Evolutionary conservation across 176 grass and related monocot genomes (phyloP), one percentile per base, ranked within the genome.

Genomic region (Oryza rufipogon): DNA sequence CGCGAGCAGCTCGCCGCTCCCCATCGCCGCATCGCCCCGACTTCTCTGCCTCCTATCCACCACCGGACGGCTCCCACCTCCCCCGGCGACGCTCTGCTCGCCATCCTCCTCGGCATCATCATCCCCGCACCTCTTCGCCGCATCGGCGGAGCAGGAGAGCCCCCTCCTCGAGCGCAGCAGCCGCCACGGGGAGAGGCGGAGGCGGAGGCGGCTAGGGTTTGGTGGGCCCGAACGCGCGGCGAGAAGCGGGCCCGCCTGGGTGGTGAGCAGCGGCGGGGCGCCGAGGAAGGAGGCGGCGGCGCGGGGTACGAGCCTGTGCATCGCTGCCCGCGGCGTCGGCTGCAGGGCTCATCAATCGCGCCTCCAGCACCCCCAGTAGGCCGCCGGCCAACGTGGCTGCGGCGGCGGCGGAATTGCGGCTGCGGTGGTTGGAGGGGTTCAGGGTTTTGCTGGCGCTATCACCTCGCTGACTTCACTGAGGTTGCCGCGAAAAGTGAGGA

Each of bases 1-100:
- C 25, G 86, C 74, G 10, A 97, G 85, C 46, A 97, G 83, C 86
- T 92, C 95, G 47, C 93, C 66, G n/a, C 86, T 94, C 58, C 76
- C 80, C 15, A 13, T 33, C 41, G 78, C 79, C 23, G 74, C 85
- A 51, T 89, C 86, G 63, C 22, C 76, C 49, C 90, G 87, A 32
- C 70, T 63, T 76, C 94, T 92, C 63, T 75, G 81, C 86, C 81
- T 89, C 75, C 83, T 92, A 32, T 93, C 87, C 41, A 60, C 71
- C 71, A 33, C 77, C 61, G 44, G 15, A 58, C 76, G 69, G 5
- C 15, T 75, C 64, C 49, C 71, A 17, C 20, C 84, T 75, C 76
- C 68, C 51, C 30, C 76, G 14, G 81, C n/a, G 41, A 12, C 73
- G 38, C 5, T 88, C n/a, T 69, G 16, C 58, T 80, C 75, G 19